These are phyloP conservation scores for Ballota nigra DNA, from an alignment of 257 asterid genomes.

Conservation along the genomic window DNA sequence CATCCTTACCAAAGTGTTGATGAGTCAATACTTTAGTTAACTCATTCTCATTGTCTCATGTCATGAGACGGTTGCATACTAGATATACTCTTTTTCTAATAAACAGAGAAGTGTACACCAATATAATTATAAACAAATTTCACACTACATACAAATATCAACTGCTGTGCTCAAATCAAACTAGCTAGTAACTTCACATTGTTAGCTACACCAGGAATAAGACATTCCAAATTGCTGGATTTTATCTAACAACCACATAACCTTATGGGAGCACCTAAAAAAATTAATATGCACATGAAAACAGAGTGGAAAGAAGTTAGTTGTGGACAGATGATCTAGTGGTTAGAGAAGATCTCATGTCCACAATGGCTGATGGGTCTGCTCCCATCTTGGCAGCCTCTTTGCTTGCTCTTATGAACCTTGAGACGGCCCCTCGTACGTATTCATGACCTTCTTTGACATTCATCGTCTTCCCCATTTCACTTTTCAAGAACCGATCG, in stretches of 20 bases:
- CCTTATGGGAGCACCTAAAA: neutral
- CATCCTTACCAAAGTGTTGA: too few species aligned
- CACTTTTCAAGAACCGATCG: constrained; percentile 62
- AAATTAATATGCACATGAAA: neutral
- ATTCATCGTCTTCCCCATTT: constrained; percentile 49
- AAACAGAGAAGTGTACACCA: too few species aligned
- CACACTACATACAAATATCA: neutral
- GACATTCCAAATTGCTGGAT: neutral
- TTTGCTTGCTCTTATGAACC: constrained; percentile 61
- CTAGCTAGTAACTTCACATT: neutral
- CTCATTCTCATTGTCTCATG: too few species aligned
- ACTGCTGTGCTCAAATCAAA: neutral
- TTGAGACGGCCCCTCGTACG: constrained; percentile 49
- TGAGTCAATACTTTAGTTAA: too few species aligned
- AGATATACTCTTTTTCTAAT: too few species aligned
- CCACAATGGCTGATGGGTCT: constrained; percentile 52
- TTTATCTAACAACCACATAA: neutral
- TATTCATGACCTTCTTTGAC: constrained; percentile 58
- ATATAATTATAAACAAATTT: too few species aligned
- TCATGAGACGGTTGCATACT: too few species aligned
- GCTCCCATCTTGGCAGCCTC: constrained; percentile 60
- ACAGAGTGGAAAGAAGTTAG: constrained; percentile 6
- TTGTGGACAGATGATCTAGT: constrained; percentile 46
- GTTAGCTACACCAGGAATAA: neutral
- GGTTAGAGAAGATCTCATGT: constrained; percentile 70